Evolutionary conservation across 805 yeast genomes (phyloP).

Genomic region (Teunomyces aglyptinius): DNA sequence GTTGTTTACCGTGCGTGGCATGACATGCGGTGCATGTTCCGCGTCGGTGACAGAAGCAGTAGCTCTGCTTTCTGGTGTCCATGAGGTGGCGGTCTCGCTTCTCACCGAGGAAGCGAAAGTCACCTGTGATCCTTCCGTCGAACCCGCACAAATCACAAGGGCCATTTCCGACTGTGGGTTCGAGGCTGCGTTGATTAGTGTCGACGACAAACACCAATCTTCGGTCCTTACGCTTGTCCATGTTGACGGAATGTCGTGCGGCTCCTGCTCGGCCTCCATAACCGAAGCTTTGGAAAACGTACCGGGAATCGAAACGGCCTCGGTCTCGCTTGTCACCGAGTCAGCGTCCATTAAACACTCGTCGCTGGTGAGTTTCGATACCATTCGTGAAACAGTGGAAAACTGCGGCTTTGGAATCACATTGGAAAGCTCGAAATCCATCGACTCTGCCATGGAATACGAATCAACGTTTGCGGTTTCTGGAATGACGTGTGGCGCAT

Average conservation of each 20-base stretch:
- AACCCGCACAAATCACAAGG: conserved; percentile 4
- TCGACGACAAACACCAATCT: neutral
- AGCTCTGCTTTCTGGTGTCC: conserved; percentile 13
- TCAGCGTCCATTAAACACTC: conserved; percentile 60
- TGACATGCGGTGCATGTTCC: conserved; percentile 29
- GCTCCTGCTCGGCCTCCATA: conserved; percentile 74
- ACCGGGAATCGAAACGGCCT: conserved; percentile 52
- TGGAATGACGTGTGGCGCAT: conserved; percentile 45
- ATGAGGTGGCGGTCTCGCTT: conserved; percentile 20
- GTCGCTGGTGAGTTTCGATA: conserved; percentile 26
- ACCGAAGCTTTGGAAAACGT: conserved; percentile 49
- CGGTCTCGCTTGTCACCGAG: conserved; percentile 75
- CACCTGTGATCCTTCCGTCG: conserved; percentile 12
- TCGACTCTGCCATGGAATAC: neutral
- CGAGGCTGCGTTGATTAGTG: conserved; percentile 32
- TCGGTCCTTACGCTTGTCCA: conserved; percentile 8
- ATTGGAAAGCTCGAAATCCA: conserved; percentile 3
- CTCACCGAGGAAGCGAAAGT: conserved; percentile 29
- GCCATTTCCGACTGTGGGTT: conserved; percentile 55
- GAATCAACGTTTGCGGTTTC: conserved; percentile 8
- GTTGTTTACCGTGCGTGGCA: conserved; percentile 15
- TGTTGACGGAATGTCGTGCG: conserved; percentile 87
- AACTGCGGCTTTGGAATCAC: conserved; percentile 46
- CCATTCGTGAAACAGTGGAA: conserved; percentile 57
- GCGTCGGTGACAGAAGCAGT: conserved; percentile 22